Percentiles rank a stretch among this genome's conserved stretches.
phyloP scores from a whole-genome alignment of 2,329 filamentous ascomycete species.

The Sporothrix schenckii region DNA sequence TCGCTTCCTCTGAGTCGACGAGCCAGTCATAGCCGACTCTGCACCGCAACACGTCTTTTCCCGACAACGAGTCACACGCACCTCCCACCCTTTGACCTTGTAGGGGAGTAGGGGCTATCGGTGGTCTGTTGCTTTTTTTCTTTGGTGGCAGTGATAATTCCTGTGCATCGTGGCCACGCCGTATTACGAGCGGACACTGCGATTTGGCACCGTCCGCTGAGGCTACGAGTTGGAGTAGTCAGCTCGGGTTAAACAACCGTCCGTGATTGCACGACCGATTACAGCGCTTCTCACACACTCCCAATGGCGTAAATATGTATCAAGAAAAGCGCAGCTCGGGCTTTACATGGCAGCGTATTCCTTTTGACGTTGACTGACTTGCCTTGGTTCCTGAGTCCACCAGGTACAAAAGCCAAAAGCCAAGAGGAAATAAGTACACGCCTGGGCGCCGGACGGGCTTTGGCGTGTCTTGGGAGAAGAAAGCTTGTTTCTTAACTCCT shows the following conservation, averaged over 20 bases:
- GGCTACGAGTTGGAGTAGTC: not conserved
- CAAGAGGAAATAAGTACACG: not conserved
- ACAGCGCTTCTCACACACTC: too few relatives aligned
- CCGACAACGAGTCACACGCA: constrained; percentile 5
- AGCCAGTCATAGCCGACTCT: not conserved
- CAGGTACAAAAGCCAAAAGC: not conserved
- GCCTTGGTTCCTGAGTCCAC: too few relatives aligned
- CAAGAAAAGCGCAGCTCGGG: too few relatives aligned
- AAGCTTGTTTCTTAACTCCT: constrained; percentile 21
- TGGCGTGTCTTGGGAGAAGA: not conserved
- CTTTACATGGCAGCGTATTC: not conserved
- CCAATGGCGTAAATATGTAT: not conserved
- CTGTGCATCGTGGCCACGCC: too few relatives aligned
- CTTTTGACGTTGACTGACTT: not conserved
- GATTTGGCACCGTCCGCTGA: not conserved
- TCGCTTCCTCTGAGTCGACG: not conserved
- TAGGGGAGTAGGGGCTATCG: not conserved
- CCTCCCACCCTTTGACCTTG: not conserved
- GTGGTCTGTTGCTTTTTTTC: not conserved
- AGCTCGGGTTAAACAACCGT: constrained; percentile 1
- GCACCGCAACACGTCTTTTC: not conserved
- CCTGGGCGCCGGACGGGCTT: not conserved
- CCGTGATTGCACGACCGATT: not conserved
- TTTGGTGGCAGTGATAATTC: not conserved
- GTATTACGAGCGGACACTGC: not conserved